Conservation (phyloP, 495 filamentous ascomycete genomes). For the Penicillium desertorum region DNA sequence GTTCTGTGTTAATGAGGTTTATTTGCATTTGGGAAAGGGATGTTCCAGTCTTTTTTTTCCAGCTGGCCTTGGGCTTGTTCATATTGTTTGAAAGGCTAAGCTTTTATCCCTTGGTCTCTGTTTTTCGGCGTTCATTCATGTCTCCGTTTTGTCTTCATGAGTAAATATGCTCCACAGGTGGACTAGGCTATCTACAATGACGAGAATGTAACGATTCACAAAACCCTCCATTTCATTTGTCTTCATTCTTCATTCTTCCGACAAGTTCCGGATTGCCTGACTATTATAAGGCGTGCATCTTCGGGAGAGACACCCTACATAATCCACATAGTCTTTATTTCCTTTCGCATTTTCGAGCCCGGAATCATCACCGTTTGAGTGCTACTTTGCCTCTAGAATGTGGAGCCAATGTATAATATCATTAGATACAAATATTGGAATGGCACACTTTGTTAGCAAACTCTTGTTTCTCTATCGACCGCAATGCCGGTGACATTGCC, state of each 20-base stretch:
- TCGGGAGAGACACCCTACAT: neutral
- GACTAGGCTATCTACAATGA: constrained; percentile 19
- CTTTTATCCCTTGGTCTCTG: constrained; percentile 13
- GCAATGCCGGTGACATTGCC: too few species aligned
- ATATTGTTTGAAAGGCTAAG: constrained; percentile 22
- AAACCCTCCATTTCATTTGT: neutral
- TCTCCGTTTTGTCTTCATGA: constrained; percentile 1
- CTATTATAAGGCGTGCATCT: neutral
- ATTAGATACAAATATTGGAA: too few species aligned
- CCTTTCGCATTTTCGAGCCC: too few species aligned
- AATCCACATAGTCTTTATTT: too few species aligned
- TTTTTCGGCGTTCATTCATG: constrained; percentile 11
- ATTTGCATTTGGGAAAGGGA: constrained; percentile 26
- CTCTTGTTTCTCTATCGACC: too few species aligned
- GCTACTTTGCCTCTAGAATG: too few species aligned
- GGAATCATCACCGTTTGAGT: too few species aligned
- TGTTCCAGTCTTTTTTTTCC: constrained; percentile 11
- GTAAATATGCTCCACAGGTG: constrained; percentile 20
- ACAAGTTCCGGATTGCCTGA: neutral
- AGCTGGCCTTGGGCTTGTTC: constrained; percentile 20
- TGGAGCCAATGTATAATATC: too few species aligned
- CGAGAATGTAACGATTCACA: constrained; percentile 7
- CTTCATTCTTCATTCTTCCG: neutral
- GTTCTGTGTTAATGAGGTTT: constrained; percentile 18
- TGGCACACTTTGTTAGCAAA: too few species aligned